A percentile compares a stretch with the other conserved stretches of the same genome.
Conservation (phyloP, 805 yeast genomes). For the Candida anglica region DNA sequence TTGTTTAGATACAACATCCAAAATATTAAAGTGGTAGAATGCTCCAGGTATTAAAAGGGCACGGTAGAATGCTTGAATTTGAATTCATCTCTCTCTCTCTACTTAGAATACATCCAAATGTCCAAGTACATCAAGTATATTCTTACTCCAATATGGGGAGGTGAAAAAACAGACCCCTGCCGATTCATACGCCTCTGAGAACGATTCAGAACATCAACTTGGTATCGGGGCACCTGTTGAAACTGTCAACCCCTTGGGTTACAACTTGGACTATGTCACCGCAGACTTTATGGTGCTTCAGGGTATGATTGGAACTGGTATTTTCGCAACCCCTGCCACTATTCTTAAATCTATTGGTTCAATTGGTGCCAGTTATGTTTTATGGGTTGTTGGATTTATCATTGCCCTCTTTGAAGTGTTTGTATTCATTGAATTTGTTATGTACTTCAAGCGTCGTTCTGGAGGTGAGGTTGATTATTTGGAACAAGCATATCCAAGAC, state of each 20-base stretch:
- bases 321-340: slow-evolving; percentile 65
- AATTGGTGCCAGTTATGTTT: slow-evolving; percentile 38
- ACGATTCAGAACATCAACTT: slow-evolving; percentile 13
- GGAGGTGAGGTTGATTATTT: slow-evolving; percentile 37
- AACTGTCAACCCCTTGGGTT: slow-evolving; percentile 31
- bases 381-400: slow-evolving; percentile 40
- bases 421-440: slow-evolving; percentile 38
- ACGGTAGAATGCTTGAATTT: no score
- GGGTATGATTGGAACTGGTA: slow-evolving; percentile 74
- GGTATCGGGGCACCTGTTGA: slow-evolving; percentile 40
- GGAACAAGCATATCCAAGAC: slow-evolving; percentile 35
- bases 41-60: no score
- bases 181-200: slow-evolving; percentile 1
- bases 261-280: slow-evolving; percentile 46
- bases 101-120: no score
- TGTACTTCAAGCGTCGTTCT: slow-evolving; percentile 31
- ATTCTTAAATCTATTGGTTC: slow-evolving; percentile 44
- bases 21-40: no score
- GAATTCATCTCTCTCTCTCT: no score
- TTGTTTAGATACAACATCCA: no score
- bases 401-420: slow-evolving; percentile 33
- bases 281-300: slow-evolving; percentile 62
- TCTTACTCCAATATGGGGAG: slow-evolving; percentile 6
- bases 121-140: slow-evolving; percentile 1
- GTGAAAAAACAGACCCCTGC: slow-evolving; percentile 4